phyloP scores from a whole-genome alignment of 2,329 filamentous ascomycete species.

The Microdochium trichocladiopsis region DNA sequence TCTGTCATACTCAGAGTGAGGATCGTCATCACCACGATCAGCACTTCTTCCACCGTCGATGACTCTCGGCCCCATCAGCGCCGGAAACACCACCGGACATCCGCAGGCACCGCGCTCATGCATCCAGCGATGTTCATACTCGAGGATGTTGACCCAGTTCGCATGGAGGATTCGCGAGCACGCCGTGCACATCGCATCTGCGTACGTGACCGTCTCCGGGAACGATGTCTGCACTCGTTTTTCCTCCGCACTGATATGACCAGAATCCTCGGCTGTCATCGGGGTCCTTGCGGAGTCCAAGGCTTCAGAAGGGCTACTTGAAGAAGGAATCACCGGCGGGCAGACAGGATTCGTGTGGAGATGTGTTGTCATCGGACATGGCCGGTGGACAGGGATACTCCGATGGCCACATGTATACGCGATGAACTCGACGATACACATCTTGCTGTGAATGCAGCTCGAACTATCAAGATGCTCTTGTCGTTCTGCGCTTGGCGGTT shows the following conservation, averaged over 20 bases:
- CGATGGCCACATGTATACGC: conserved; percentile 41
- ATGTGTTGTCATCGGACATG: conserved; percentile 34
- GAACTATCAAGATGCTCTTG: too few relatives aligned
- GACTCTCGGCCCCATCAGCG: neutral
- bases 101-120: conserved; percentile 34
- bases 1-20: too few relatives aligned
- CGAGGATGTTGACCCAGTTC: conserved; percentile 29
- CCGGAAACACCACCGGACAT: conserved; percentile 29
- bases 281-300: too few relatives aligned
- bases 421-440: conserved; percentile 40
- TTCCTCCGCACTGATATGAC: neutral
- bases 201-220: conserved; percentile 21
- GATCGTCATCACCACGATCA: neutral
- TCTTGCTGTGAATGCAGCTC: conserved; percentile 12
- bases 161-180: conserved; percentile 31
- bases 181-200: conserved; percentile 25
- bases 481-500: too few relatives aligned
- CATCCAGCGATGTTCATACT: conserved; percentile 35
- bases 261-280: too few relatives aligned
- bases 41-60: neutral
- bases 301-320: too few relatives aligned
- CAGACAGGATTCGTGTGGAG: conserved; percentile 27
- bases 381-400: conserved; percentile 27
- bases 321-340: conserved; percentile 6
- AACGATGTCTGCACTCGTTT: too few relatives aligned